Percentiles rank a stretch among this genome's conserved stretches.
Conservation (phyloP, 305 asterid genomes). For the Fraxinus latifolia region DNA sequence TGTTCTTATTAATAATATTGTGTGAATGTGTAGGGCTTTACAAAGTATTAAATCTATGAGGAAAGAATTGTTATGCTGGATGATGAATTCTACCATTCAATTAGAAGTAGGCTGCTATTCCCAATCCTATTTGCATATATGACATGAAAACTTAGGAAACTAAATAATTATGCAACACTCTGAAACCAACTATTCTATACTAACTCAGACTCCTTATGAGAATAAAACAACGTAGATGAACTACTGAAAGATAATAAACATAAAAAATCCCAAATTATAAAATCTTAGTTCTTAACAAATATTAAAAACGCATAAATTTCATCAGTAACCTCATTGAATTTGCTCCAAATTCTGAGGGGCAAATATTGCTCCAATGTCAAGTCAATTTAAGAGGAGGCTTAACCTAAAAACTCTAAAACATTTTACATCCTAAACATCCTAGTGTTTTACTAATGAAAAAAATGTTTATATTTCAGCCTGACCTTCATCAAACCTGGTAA, state of each 20-base stretch:
- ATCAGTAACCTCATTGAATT: neutral
- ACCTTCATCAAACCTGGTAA: neutral
- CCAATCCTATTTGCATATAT: neutral
- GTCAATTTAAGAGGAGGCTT: neutral
- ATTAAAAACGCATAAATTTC: neutral
- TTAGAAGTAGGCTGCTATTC: neutral
- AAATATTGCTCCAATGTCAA: neutral
- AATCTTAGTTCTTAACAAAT: neutral
- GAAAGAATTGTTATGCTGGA: neutral
- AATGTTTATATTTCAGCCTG: neutral
- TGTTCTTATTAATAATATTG: neutral
- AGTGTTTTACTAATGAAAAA: neutral
- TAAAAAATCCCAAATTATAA: neutral
- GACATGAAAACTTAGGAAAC: neutral
- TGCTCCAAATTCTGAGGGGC: neutral
- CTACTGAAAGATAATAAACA: neutral
- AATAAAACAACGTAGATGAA: neutral
- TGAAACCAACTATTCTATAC: neutral
- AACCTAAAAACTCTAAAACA: neutral
- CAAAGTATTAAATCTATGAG: neutral
- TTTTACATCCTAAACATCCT: neutral
- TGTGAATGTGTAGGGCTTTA: neutral
- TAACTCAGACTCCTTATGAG: neutral
- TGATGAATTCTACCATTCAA: neutral
- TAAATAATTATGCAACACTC: neutral